Conservation (phyloP, 768 basidiomycete species). For the Boletales sp. region DNA sequence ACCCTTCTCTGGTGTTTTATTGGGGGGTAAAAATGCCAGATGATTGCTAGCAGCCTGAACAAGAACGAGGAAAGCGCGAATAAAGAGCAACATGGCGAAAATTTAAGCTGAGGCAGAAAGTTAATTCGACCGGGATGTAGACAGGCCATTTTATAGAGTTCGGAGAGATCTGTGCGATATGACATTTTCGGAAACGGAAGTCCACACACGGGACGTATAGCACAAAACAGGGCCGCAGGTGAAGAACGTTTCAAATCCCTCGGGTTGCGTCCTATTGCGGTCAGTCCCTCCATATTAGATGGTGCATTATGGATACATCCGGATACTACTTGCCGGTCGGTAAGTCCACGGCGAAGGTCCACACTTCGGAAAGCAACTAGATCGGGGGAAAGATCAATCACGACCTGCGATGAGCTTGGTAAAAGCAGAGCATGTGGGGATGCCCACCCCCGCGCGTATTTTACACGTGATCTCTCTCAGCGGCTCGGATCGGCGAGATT, state of each 20-base stretch:
- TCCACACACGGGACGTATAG: background rate
- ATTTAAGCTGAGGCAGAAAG: background rate
- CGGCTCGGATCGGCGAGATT: background rate
- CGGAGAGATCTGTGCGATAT: background rate
- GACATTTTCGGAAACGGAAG: conserved; percentile 3
- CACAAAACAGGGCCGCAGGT: too few species aligned
- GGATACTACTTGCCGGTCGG: background rate
- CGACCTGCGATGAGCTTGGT: background rate
- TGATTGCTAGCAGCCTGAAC: conserved; percentile 51
- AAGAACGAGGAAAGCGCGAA: conserved; percentile 43
- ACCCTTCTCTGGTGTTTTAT: conserved; percentile 46
- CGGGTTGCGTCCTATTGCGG: too few species aligned
- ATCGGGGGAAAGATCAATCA: background rate
- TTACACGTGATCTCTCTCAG: too few species aligned
- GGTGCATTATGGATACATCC: background rate
- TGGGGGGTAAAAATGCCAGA: conserved; percentile 52
- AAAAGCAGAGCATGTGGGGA: background rate
- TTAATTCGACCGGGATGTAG: background rate
- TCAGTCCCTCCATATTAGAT: too few species aligned
- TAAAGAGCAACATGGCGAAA: conserved; percentile 41
- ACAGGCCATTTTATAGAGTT: conserved; percentile 17
- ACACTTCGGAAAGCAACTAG: background rate
- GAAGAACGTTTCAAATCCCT: too few species aligned
- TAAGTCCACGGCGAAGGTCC: background rate
- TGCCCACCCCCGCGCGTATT: background rate